Percentiles rank a stretch among this genome's conserved stretches.
Evolutionary conservation across 805 yeast genomes (phyloP).

Genomic region (Blastobotrys attinorum): DNA sequence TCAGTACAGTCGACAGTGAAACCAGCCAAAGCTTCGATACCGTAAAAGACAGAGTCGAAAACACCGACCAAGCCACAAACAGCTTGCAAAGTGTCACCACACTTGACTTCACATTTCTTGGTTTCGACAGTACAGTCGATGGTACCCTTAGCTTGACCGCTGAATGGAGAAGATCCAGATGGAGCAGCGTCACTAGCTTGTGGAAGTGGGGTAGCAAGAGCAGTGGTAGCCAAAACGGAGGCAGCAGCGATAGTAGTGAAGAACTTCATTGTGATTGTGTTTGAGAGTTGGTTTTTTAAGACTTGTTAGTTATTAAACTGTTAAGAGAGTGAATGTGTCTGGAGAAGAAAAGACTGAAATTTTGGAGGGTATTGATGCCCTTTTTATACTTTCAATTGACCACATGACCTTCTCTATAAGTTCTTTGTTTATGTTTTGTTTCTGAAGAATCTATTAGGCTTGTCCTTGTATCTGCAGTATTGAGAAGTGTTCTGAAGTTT

Average conservation of each 20-base stretch:
- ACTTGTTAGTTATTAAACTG: neutral
- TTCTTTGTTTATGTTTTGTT: no score
- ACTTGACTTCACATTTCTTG: slow-evolving; percentile 10
- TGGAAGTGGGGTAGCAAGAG: slow-evolving; percentile 9
- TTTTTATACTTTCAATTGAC: neutral
- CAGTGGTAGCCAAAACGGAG: slow-evolving; percentile 10
- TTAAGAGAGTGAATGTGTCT: no score
- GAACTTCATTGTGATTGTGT: slow-evolving; percentile 1
- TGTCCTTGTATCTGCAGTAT: no score
- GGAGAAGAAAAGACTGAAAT: neutral
- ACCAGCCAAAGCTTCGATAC: slow-evolving; percentile 13
- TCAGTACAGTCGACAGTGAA: slow-evolving; percentile 9
- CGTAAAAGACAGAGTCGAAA: slow-evolving; percentile 14
- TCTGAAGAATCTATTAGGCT: no score
- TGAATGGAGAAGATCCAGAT: slow-evolving; percentile 3
- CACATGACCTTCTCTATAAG: no score
- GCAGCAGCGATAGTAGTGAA: neutral
- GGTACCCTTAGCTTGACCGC: slow-evolving; percentile 6
- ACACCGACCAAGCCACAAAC: slow-evolving; percentile 11
- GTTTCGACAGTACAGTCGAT: slow-evolving; percentile 12
- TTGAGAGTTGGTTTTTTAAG: neutral
- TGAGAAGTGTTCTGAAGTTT: no score
- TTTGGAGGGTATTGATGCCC: neutral
- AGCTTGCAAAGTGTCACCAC: slow-evolving; percentile 8
- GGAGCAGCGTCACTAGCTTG: slow-evolving; percentile 6